Percentiles rank a stretch among this genome's conserved stretches.
Evolutionary conservation across 2,329 filamentous ascomycete genomes (phyloP).

Genomic region (Ascochyta clinopodiicola): DNA sequence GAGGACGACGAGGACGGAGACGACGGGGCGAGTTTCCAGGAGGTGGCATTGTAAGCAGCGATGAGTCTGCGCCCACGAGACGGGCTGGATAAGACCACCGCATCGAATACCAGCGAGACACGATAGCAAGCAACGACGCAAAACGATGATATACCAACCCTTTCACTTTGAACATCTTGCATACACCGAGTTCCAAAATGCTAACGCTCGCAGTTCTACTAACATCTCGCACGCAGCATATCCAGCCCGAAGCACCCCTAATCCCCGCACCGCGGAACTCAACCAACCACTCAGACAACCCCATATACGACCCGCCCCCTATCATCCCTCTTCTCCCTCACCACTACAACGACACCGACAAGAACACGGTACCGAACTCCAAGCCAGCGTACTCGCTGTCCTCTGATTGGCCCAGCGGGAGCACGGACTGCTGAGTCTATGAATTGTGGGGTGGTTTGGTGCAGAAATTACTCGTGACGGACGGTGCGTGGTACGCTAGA

Average conservation of each 20-base stretch:
- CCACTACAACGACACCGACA: not conserved
- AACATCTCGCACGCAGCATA: not conserved
- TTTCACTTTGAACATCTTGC: not conserved
- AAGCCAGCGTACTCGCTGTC: not conserved
- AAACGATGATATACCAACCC: not conserved
- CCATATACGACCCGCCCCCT: not conserved
- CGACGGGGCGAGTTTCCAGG: slow-evolving; percentile 44
- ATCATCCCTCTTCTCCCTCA: not conserved
- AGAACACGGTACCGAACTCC: not conserved
- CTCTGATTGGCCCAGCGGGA: slow-evolving; percentile 1
- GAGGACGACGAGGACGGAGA: slow-evolving; percentile 40
- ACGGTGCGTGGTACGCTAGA: not conserved
- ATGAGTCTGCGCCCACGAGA: not conserved
- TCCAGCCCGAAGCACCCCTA: not conserved
- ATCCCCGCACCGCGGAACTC: not conserved
- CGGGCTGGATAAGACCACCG: not conserved
- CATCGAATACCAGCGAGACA: not conserved
- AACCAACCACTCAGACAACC: not conserved
- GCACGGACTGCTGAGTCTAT: not conserved
- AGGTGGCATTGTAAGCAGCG: slow-evolving; percentile 27
- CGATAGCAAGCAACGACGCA: not conserved
- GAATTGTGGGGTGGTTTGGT: not conserved
- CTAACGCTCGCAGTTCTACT: not conserved
- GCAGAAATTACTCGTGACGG: not conserved
- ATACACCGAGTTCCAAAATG: not conserved